Percentiles rank a stretch among this genome's conserved stretches.
These are phyloP conservation scores for Pichia sp. DNA, from an alignment of 1,139 yeast species.

Conservation along the genomic window DNA sequence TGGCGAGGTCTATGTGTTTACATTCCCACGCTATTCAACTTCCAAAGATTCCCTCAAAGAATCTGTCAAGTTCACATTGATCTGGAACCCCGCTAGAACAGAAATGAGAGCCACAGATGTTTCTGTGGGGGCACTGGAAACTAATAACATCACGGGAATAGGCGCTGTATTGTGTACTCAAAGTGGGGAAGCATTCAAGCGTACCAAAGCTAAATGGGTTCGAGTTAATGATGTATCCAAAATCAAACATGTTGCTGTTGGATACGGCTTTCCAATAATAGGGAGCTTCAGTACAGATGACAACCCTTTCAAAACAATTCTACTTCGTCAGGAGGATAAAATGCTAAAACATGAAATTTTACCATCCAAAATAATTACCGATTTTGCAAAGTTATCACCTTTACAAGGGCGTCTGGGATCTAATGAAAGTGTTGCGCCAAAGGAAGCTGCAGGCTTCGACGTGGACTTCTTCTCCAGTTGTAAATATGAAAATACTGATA, in stretches of 20 bases:
- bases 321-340: slow-evolving; percentile 57
- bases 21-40: slow-evolving; percentile 13
- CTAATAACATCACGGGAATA: not conserved
- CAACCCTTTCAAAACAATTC: slow-evolving; percentile 7
- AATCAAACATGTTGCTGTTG: slow-evolving; percentile 10
- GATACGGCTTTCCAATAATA: slow-evolving; percentile 11
- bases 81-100: slow-evolving; percentile 20
- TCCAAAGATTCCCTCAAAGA: slow-evolving; percentile 15
- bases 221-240: slow-evolving; percentile 12
- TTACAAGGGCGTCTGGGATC: slow-evolving; percentile 20
- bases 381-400: slow-evolving; percentile 50
- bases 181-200: slow-evolving; percentile 17
- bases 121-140: slow-evolving; percentile 5
- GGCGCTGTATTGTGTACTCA: slow-evolving; percentile 16
- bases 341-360: slow-evolving; percentile 46
- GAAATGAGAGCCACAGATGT: slow-evolving; percentile 20
- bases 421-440: no score
- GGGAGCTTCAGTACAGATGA: not conserved
- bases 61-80: slow-evolving; percentile 10
- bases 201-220: slow-evolving; percentile 18
- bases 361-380: slow-evolving; percentile 42
- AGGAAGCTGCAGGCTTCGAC: slow-evolving; percentile 6
- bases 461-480: not conserved
- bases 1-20: slow-evolving; percentile 16
- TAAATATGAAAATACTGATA: not conserved